Evolutionary conservation across 106 monocot species (phyloP), one percentile per base, ranked within the genome.

Genomic region (Dendrobium huoshanense): DNA sequence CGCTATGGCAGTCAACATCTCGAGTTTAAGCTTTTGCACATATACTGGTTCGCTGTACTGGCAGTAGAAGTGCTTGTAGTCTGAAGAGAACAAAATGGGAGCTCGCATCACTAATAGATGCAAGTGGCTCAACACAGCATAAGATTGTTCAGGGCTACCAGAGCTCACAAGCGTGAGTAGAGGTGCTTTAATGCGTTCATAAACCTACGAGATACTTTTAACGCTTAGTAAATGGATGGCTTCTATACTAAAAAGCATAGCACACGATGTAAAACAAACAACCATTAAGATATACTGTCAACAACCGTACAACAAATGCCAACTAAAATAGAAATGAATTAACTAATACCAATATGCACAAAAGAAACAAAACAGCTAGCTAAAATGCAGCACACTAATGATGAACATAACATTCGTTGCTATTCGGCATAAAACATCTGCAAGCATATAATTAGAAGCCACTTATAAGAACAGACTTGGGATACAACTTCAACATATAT

Each of bases 1-100:
- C 33, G 99, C 99, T 77, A 99, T 91, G 73, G 95, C 95, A 86
- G 99, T 99, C 81, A 99, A 80, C 99, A 99, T 99, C 85, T 99
- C 99, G 85, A 99, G 95, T 80, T 99, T 99, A 67, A 99, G 77
- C 79, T 99, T 99, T 82, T 99, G 95, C 49, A 95, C 95, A 90
- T 95, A 99, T 43, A 95, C 95, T 84, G 99, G 99, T 42, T 99
- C 85, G 78, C 91, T 95, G 67, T 93, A 99, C 58, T 99, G 99
- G 79, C 93, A 93, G 79, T 99, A 99, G 67, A 99, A 99, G 77
- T 95, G 91, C 72, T 99, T 98, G 83, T 95, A 99, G 82, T 99
- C 99, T 65, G 99, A 90, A 42, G 99, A 92, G 85, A 99, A 99
- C 45, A 99, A 82, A 89, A 95, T 90, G 73, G 99, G 99, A 61